Percentiles rank a stretch among this genome's conserved stretches.
Evolutionary conservation across 2,329 filamentous ascomycete species (phyloP).

Genomic region (Diplodia mutila): DNA sequence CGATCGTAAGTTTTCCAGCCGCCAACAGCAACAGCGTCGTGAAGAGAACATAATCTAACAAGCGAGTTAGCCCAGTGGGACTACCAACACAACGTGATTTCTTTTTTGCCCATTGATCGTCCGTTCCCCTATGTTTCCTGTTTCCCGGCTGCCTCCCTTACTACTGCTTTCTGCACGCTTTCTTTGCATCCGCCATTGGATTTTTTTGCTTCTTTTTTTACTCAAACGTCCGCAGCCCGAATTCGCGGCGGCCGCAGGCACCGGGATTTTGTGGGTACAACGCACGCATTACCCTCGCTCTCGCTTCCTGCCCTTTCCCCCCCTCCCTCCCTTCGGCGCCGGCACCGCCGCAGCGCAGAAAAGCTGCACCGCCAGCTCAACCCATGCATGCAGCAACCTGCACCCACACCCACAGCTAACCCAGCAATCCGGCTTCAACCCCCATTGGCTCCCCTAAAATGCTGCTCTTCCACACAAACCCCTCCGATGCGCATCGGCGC

Average conservation of each 20-base stretch:
- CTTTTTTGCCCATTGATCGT: background rate
- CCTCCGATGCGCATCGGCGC: background rate
- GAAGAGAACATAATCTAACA: background rate
- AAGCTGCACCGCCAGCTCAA: background rate
- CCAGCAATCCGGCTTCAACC: background rate
- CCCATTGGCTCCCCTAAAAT: background rate
- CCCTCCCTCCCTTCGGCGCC: background rate
- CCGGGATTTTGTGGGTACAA: conserved; percentile 10
- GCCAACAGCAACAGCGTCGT: background rate
- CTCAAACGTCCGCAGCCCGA: background rate
- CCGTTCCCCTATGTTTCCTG: background rate
- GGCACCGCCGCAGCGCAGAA: background rate
- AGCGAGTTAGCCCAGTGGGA: conserved; percentile 8
- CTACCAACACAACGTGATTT: conserved; percentile 11
- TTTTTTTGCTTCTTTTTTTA: background rate
- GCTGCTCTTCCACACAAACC: no score
- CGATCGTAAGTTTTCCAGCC: conserved; percentile 18
- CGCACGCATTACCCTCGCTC: conserved; percentile 6
- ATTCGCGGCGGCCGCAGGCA: background rate
- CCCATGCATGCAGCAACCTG: background rate
- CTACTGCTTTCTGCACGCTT: background rate
- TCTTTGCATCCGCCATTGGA: background rate
- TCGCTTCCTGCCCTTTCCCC: background rate
- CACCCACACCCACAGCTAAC: background rate
- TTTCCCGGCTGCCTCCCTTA: background rate